Evolutionary conservation across 306 rosid genomes (phyloP).

Genomic region (Prunus armeniaca): DNA sequence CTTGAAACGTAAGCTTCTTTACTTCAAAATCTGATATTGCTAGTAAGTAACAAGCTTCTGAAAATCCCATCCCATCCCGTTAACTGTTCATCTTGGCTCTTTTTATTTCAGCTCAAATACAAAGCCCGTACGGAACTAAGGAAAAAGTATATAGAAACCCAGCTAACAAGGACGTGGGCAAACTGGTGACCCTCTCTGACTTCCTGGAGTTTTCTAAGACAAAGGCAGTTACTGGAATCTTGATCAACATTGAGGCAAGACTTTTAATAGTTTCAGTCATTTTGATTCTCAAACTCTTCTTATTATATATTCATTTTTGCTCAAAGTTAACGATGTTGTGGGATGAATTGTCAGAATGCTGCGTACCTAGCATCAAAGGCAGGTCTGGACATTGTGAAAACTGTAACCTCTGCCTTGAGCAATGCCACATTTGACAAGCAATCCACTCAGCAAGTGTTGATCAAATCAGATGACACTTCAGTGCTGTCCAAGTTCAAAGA

Average conservation of each 20-base stretch:
- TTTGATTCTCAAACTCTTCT: background rate
- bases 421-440: constrained; percentile 75
- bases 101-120: constrained; percentile 58
- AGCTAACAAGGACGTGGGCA: constrained; percentile 59
- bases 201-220: constrained; percentile 83
- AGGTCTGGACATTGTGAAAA: constrained; percentile 66
- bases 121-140: constrained; percentile 26
- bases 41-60: background rate
- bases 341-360: constrained; percentile 57
- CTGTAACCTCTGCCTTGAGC: constrained; percentile 47
- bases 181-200: constrained; percentile 53
- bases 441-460: constrained; percentile 55
- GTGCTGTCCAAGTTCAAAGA: constrained; percentile 67
- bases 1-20: constrained; percentile 56
- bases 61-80: background rate
- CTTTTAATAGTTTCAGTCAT: background rate
- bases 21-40: background rate
- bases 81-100: background rate
- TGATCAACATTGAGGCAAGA: constrained; percentile 58
- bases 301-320: background rate
- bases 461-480: constrained; percentile 80
- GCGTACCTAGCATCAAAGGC: constrained; percentile 73
- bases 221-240: constrained; percentile 61
- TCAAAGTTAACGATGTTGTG: background rate
- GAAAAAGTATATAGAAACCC: constrained; percentile 51